These are phyloP conservation scores for Houttuynia cordata DNA, from an alignment of 164 flowering plant genomes.

Conservation along the genomic window DNA sequence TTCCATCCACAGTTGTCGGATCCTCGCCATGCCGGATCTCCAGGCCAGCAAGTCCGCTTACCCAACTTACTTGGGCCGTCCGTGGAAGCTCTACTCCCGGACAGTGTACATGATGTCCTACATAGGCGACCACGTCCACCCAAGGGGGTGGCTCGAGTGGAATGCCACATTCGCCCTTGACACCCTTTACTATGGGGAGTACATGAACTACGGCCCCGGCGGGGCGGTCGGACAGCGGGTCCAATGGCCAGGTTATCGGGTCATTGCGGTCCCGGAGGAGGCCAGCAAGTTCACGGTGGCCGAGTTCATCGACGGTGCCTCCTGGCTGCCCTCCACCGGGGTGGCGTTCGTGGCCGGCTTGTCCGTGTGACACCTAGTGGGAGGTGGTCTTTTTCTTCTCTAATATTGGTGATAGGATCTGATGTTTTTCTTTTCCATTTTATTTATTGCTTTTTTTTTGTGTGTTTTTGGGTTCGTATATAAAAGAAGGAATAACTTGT, in stretches of 20 bases:
- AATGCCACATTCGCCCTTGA: slow-evolving; percentile 56
- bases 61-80: slow-evolving; percentile 82
- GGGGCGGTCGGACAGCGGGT: slow-evolving; percentile 60
- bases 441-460: not conserved
- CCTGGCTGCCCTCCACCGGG: slow-evolving; percentile 93
- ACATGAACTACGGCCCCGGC: slow-evolving; percentile 85
- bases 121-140: slow-evolving; percentile 70
- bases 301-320: slow-evolving; percentile 71
- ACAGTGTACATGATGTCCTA: slow-evolving; percentile 56
- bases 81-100: slow-evolving; percentile 88
- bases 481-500: not conserved
- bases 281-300: slow-evolving; percentile 73
- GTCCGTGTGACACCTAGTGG: slow-evolving; percentile 24
- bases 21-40: slow-evolving; percentile 51
- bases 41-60: slow-evolving; percentile 25
- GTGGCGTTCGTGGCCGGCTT: slow-evolving; percentile 73
- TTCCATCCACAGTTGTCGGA: slow-evolving; percentile 70
- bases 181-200: slow-evolving; percentile 86
- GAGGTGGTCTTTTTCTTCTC: not conserved
- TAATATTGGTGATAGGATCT: not conserved
- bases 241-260: slow-evolving; percentile 77
- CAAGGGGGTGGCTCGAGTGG: slow-evolving; percentile 94
- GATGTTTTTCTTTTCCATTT: no score
- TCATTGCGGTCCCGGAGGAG: slow-evolving; percentile 44
- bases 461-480: no score